These are phyloP conservation scores for Gymnopus androsaceus DNA, from an alignment of 1,284 basidiomycete genomes.

Conservation along the genomic window DNA sequence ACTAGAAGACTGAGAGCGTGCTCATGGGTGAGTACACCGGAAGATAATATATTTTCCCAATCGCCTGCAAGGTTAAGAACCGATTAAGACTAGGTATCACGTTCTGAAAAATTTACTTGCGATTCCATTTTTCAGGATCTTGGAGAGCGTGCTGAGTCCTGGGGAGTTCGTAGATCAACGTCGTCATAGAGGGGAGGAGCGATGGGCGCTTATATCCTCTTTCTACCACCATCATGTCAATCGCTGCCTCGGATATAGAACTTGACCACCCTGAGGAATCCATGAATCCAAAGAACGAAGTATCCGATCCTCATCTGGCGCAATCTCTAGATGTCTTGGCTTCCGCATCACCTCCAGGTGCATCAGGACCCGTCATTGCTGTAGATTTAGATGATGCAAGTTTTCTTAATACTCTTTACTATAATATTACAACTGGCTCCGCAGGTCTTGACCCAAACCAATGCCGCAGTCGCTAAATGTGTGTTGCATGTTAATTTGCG, in stretches of 20 bases:
- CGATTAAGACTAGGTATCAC: too few relatives aligned
- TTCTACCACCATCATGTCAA: constrained; percentile 28
- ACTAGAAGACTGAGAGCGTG: too few relatives aligned
- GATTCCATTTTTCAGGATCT: too few relatives aligned
- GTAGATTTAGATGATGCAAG: constrained; percentile 74
- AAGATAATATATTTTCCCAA: too few relatives aligned
- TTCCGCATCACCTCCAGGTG: constrained; percentile 26
- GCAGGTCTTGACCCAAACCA: too few relatives aligned
- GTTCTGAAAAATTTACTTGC: too few relatives aligned
- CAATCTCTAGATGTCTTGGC: constrained; percentile 29
- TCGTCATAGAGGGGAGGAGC: too few relatives aligned
- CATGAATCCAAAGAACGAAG: background rate
- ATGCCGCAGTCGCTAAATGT: constrained; percentile 67
- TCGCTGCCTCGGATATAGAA: constrained; percentile 30
- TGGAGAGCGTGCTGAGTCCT: too few relatives aligned
- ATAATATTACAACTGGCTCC: too few relatives aligned
- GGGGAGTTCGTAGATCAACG: background rate
- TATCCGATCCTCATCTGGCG: constrained; percentile 5
- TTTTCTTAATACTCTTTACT: background rate
- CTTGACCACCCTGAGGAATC: constrained; percentile 26
- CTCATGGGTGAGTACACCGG: too few relatives aligned
- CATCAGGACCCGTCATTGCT: constrained; percentile 54
- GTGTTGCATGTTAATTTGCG: constrained; percentile 28
- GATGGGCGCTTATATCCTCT: too few relatives aligned
- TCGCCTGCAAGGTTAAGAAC: too few relatives aligned